phyloP scores from a whole-genome alignment of 2,329 filamentous ascomycete genomes.

The Sarocladiaceae sp. region DNA sequence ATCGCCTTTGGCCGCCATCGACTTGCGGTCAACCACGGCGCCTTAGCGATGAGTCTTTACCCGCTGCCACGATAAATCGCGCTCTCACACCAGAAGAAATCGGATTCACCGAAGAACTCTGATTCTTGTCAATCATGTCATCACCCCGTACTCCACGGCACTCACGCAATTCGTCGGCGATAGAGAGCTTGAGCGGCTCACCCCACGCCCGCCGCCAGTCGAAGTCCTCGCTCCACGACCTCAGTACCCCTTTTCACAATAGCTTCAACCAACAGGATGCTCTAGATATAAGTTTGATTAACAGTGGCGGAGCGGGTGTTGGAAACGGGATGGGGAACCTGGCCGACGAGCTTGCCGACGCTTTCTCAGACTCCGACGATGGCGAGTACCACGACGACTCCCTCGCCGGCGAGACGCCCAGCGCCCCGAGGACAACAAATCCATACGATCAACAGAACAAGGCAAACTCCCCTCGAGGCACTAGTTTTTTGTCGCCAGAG shows the following conservation, averaged over 20 bases:
- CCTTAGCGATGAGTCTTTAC: background rate
- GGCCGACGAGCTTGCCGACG: conserved; percentile 75
- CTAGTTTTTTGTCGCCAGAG: conserved; percentile 34
- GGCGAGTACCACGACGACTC: conserved; percentile 44
- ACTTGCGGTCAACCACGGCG: background rate
- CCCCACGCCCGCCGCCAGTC: conserved; percentile 44
- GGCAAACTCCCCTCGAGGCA: conserved; percentile 11
- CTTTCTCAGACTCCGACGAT: conserved; percentile 62
- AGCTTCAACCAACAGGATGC: conserved; percentile 46
- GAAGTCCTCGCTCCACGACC: conserved; percentile 47
- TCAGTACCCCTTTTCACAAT: conserved; percentile 42
- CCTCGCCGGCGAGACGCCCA: conserved; percentile 18
- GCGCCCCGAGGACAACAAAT: background rate
- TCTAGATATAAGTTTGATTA: conserved; percentile 42
- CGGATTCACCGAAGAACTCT: background rate
- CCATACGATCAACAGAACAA: conserved; percentile 11
- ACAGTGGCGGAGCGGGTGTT: conserved; percentile 33
- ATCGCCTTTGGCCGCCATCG: background rate
- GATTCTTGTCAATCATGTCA: conserved; percentile 25
- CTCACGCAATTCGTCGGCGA: conserved; percentile 53
- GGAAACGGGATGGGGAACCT: conserved; percentile 68
- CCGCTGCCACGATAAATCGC: background rate
- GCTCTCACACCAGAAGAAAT: background rate
- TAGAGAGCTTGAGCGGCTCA: conserved; percentile 45
- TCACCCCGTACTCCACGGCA: conserved; percentile 55